Conservation (phyloP, 306 rosid genomes). For the Clitoria ternatea region DNA sequence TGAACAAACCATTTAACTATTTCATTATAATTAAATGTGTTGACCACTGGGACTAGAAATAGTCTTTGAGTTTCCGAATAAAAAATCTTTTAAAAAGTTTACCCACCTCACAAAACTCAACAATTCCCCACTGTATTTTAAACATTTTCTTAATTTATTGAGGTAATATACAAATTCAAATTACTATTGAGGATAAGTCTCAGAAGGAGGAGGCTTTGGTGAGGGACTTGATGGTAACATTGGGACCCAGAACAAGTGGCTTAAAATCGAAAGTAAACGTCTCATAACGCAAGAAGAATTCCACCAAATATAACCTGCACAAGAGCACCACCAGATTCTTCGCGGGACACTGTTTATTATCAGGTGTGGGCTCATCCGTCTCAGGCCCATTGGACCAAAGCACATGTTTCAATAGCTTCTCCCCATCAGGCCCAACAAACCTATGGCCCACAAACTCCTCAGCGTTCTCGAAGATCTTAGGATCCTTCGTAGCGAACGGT, state of each 20-base stretch:
- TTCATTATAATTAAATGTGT: too few species aligned
- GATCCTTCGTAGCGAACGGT: constrained; percentile 67
- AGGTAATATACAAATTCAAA: too few species aligned
- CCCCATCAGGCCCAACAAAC: constrained; percentile 35
- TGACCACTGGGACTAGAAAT: too few species aligned
- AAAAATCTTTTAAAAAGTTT: too few species aligned
- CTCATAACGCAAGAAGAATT: constrained; percentile 55
- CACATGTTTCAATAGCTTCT: constrained; percentile 45
- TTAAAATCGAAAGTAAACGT: constrained; percentile 38
- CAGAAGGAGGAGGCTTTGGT: constrained; percentile 30
- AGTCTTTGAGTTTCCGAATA: too few species aligned
- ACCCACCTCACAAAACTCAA: too few species aligned
- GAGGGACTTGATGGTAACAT: constrained; percentile 41
- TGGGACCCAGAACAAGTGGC: constrained; percentile 33
- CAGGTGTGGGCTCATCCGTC: constrained; percentile 43
- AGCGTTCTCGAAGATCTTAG: constrained; percentile 38
- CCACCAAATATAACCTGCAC: constrained; percentile 54
- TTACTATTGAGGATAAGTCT: neutral
- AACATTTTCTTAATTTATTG: too few species aligned
- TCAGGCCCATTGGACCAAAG: constrained; percentile 64
- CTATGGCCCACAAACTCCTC: constrained; percentile 51
- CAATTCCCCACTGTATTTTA: too few species aligned
- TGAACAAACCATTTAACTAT: too few species aligned
- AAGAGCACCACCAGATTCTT: constrained; percentile 49
- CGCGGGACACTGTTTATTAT: constrained; percentile 59